These are phyloP conservation scores for Russula vinacea DNA, from an alignment of 768 basidiomycete genomes.

Conservation along the genomic window DNA sequence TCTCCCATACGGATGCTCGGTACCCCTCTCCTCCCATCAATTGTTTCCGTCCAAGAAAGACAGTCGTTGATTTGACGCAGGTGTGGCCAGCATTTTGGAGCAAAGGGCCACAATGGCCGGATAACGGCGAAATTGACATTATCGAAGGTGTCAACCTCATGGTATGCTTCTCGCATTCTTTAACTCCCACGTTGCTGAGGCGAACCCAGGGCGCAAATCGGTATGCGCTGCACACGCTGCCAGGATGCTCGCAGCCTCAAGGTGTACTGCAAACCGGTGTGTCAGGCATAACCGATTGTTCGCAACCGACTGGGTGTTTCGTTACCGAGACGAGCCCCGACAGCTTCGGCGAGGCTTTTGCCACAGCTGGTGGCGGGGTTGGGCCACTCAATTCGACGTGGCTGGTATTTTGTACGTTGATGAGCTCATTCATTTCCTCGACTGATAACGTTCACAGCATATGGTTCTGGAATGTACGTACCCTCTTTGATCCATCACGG, in stretches of 20 bases:
- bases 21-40: constrained; percentile 27
- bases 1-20: constrained; percentile 58
- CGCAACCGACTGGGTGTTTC: constrained; percentile 39
- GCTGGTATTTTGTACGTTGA: constrained; percentile 47
- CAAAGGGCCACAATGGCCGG: constrained; percentile 43
- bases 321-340: constrained; percentile 39
- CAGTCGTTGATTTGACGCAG: constrained; percentile 28
- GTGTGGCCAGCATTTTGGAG: constrained; percentile 44
- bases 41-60: not conserved
- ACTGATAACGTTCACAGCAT: constrained; percentile 37
- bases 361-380: constrained; percentile 59
- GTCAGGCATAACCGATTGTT: constrained; percentile 36
- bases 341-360: constrained; percentile 45
- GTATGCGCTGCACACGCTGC: constrained; percentile 52
- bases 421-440: not conserved
- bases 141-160: constrained; percentile 54
- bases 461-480: constrained; percentile 49
- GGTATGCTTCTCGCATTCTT: constrained; percentile 13
- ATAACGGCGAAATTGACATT: constrained; percentile 42
- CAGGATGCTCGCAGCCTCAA: constrained; percentile 39
- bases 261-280: constrained; percentile 38
- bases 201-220: constrained; percentile 41
- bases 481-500: not conserved
- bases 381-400: constrained; percentile 64
- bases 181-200: constrained; percentile 3